Percentiles rank a stretch among this genome's conserved stretches.
These are phyloP conservation scores for Stentor coeruleus DNA, from an alignment of 73 alveolate genomes.

Conservation along the genomic window DNA sequence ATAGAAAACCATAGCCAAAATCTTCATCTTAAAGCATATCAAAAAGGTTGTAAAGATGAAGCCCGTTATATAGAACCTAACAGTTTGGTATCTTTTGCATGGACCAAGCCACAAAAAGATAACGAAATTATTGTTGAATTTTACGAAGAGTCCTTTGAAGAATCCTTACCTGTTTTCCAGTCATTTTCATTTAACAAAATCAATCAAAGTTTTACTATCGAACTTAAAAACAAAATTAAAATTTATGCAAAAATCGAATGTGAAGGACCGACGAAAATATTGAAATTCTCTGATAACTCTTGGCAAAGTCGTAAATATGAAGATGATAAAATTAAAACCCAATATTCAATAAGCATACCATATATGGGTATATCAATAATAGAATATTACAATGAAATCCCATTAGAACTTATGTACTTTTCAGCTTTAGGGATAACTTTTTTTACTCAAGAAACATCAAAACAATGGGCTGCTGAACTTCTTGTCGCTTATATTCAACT, in stretches of 20 bases:
- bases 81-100: neutral
- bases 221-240: neutral
- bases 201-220: neutral
- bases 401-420: constrained; percentile 36
- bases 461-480: constrained; percentile 28
- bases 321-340: constrained; percentile 31
- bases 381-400: constrained; percentile 27
- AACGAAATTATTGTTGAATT: constrained; percentile 14
- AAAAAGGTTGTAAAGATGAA: neutral
- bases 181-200: neutral
- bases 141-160: neutral
- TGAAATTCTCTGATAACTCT: constrained; percentile 12
- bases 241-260: neutral
- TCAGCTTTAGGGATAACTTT: constrained; percentile 29
- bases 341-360: constrained; percentile 29
- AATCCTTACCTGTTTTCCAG: neutral
- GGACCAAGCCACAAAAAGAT: constrained; percentile 1
- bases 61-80: neutral
- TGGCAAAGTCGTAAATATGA: constrained; percentile 1
- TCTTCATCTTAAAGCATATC: neutral
- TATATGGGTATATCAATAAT: constrained; percentile 38
- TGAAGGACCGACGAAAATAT: constrained; percentile 24
- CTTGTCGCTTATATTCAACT: constrained; percentile 32
- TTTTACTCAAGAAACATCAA: constrained; percentile 30
- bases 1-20: constrained; percentile 11